Conservation (phyloP, 1,284 basidiomycete species). For the Fistulinella cinereoalba region DNA sequence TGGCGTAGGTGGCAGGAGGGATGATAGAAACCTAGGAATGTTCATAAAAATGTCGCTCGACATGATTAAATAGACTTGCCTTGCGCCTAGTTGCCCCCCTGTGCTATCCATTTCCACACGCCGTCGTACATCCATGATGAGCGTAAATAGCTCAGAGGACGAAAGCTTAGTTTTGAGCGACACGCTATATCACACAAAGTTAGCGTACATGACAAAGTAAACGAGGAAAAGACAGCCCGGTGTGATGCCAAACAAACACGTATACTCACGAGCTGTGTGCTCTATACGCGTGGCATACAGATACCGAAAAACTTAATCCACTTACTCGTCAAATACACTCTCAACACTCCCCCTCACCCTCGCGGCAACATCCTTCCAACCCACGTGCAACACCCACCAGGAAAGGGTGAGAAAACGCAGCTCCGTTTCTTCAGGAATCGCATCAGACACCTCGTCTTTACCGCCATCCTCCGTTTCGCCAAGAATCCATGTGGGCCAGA, state of each 20-base stretch:
- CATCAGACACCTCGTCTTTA: slow-evolving; percentile 21
- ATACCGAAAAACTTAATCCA: slow-evolving; percentile 12
- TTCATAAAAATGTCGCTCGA: background rate
- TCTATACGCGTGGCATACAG: background rate
- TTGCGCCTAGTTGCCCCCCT: slow-evolving; percentile 46
- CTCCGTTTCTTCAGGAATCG: slow-evolving; percentile 61
- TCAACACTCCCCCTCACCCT: slow-evolving; percentile 73
- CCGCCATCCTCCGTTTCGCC: slow-evolving; percentile 12
- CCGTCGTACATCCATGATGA: slow-evolving; percentile 68
- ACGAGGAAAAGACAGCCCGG: background rate
- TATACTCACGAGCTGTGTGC: background rate
- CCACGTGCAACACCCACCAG: slow-evolving; percentile 89
- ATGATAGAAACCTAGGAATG: slow-evolving; percentile 61
- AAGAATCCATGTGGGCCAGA: slow-evolving; percentile 26
- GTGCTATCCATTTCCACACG: slow-evolving; percentile 71
- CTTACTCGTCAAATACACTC: slow-evolving; percentile 76
- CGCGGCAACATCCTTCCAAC: slow-evolving; percentile 81
- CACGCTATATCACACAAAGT: slow-evolving; percentile 55
- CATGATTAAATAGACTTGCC: slow-evolving; percentile 6
- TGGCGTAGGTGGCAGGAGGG: slow-evolving; percentile 67
- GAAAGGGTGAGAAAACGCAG: slow-evolving; percentile 79
- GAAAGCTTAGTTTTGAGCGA: slow-evolving; percentile 76
- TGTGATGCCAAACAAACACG: background rate
- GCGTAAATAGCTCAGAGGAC: slow-evolving; percentile 61
- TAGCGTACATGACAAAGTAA: slow-evolving; percentile 7